Conservation (phyloP, 1,284 basidiomycete species). For the Wallemia ichthyophaga region DNA sequence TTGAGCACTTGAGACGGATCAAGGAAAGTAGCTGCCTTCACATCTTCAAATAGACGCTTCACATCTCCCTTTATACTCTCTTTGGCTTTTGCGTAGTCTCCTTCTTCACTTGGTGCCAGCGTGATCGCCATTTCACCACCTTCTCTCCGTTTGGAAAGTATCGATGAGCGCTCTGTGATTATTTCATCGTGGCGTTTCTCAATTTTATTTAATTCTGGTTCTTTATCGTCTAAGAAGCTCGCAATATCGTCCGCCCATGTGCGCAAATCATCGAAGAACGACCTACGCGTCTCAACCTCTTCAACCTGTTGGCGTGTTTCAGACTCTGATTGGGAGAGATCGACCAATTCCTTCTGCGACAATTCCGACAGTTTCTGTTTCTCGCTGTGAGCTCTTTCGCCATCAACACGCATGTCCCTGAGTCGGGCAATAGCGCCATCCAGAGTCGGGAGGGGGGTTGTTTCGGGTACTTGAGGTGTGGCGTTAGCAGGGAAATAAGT, state of each 20-base stretch:
- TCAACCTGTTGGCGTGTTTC: constrained; percentile 52
- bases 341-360: constrained; percentile 27
- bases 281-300: constrained; percentile 45
- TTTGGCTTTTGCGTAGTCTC: constrained; percentile 38
- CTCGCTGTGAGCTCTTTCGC: constrained; percentile 17
- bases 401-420: constrained; percentile 26
- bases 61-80: constrained; percentile 24
- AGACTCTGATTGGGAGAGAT: constrained; percentile 39
- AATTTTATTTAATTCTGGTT: constrained; percentile 43
- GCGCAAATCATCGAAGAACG: constrained; percentile 58
- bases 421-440: constrained; percentile 37
- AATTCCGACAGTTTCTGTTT: constrained; percentile 11
- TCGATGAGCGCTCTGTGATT: constrained; percentile 37
- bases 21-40: constrained; percentile 54
- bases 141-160: constrained; percentile 32
- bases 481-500: constrained; percentile 30
- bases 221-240: constrained; percentile 72
- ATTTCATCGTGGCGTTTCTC: constrained; percentile 49
- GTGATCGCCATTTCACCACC: constrained; percentile 27
- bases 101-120: constrained; percentile 29
- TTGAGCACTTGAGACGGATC: constrained; percentile 44
- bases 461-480: constrained; percentile 20
- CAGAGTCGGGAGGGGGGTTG: constrained; percentile 26
- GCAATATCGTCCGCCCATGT: constrained; percentile 69
- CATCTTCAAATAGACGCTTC: constrained; percentile 35